Base-by-base conservation (phyloP, 768 basidiomycete genomes). In the Suillus tomentosus region DNA sequence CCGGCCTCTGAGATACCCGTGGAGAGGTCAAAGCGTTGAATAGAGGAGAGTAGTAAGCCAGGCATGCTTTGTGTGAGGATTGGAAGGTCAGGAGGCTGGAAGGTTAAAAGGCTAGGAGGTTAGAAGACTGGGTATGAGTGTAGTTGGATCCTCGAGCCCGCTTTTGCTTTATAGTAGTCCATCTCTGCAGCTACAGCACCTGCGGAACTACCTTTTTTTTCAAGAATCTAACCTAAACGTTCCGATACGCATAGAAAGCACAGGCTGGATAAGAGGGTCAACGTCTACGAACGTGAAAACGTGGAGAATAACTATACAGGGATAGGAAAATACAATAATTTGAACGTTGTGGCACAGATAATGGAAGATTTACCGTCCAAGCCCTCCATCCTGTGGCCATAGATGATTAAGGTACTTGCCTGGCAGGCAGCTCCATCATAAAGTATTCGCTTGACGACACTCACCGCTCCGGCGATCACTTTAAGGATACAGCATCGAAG, bases 1-100 rank as follows among this genome's bases (percentile, higher is more conserved):
- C 81, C 76, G 3, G 61, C 56, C 0, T 24, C 7, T 8, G 67
- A 55, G 19, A 83, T 63, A 6, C 64, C 65, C 0, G 63, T 54
- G 31, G 67, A 67, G 15, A 61, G 43, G 4, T 61, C 66, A 67
- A 2, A 64, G 6, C 15, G 17, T 11, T 36, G 65, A 57, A 62
- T 62, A 31, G 60, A 39, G 27, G 53, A 51, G 54, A 13, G 13
- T 47, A 37, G 45, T 56, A 31, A 31, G 31, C 31, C 61, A 53
- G 68, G 47, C 75, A 75, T 76, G 55, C 17, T 10, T 22, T 43
- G 7, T 56, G 11, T 53, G 22, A 15, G 31, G 14, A 60, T 36
- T 36, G 5, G 19, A 19, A 10, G 72, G 8, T 1, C 19, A 5
- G 31, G 11, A 79, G 65, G 48, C 31, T 31, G 5, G 17, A 15